Evolutionary conservation across 352 stramenopile genomes (phyloP), one percentile per base, ranked within the genome.

Genomic region (Phytophthora melonis): DNA sequence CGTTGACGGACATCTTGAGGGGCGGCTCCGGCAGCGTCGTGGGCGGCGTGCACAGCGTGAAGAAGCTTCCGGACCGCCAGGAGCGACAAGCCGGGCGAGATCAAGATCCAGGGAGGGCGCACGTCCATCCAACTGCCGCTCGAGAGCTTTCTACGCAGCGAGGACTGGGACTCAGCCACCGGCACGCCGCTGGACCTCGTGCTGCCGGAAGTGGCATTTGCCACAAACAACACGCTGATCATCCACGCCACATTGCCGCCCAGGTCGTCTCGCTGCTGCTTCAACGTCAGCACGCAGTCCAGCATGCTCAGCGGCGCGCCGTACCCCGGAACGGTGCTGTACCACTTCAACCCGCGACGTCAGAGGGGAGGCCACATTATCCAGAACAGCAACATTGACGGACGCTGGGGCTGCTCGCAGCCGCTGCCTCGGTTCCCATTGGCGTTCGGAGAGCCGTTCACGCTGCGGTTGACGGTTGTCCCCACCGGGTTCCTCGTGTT

Each of bases 201-300:
- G 54, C 79, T 95, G 1, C 83, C 89, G 0, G 87, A 93, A 72
- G 80, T 92, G 8, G 89, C 87, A 8, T 94, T 95, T 58, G 83
- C 83, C 5, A 93, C 89, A 39, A 95, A 95, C 61, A 95, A 95
- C 75, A 95, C 89, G 77, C 77, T 95, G 32, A 89, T 95, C 61
- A 84, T 95, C 19, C 87, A 95, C 64, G 87, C 83, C 21, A 94
- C 86, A 11, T 80, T 95, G 64, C 86, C 87, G 2, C 58, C 77
- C 25, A 76, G 83, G 21, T 91, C 87, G 18, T 82, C 80, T 10
- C 82, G 86, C 11, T 95, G 81, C 67, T 93, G 88, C 57, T 89
- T 95, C 60, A 95, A 94, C 68, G 76, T 95, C 41, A 90, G 81
- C 70, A 94, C 87, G 39, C 83, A 93, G 58, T 72, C 82, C 30